phyloP scores from a whole-genome alignment of 257 asterid species.

The Solanum boliviense region DNA sequence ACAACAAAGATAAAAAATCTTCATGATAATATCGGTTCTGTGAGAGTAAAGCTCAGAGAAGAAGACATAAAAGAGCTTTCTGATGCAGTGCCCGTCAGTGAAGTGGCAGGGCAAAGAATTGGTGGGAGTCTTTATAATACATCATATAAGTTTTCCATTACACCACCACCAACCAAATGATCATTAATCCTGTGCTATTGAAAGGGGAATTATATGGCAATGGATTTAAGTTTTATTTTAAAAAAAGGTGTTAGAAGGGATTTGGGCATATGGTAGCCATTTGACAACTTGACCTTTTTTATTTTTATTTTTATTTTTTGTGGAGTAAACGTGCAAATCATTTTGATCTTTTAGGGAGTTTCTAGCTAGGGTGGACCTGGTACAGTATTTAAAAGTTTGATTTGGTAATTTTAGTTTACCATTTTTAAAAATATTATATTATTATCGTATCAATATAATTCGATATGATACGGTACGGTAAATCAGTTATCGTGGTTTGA shows the following conservation, averaged over 20 bases:
- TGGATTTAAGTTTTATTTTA: neutral
- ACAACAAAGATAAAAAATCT: slow-evolving; percentile 50
- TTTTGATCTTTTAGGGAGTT: no score
- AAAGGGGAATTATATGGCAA: no score
- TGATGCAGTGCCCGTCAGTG: slow-evolving; percentile 29
- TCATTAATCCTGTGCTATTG: neutral
- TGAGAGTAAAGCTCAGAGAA: slow-evolving; percentile 35
- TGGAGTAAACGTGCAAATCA: neutral
- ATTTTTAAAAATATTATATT: no score
- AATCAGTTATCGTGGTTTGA: no score
- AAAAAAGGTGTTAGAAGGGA: no score
- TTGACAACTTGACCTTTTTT: neutral
- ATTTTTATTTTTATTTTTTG: neutral
- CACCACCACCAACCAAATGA: slow-evolving; percentile 27
- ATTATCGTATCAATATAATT: no score
- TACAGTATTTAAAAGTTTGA: no score
- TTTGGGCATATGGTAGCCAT: neutral
- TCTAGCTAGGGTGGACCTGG: no score
- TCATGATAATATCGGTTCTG: slow-evolving; percentile 37
- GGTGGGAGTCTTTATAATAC: slow-evolving; percentile 9
- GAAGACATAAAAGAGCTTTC: slow-evolving; percentile 36
- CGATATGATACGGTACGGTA: no score
- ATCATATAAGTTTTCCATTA: slow-evolving; percentile 32
- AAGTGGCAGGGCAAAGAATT: slow-evolving; percentile 36
- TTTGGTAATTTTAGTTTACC: no score